Base-by-base conservation (phyloP, 805 yeast species). In the Candida fluviatilis region DNA sequence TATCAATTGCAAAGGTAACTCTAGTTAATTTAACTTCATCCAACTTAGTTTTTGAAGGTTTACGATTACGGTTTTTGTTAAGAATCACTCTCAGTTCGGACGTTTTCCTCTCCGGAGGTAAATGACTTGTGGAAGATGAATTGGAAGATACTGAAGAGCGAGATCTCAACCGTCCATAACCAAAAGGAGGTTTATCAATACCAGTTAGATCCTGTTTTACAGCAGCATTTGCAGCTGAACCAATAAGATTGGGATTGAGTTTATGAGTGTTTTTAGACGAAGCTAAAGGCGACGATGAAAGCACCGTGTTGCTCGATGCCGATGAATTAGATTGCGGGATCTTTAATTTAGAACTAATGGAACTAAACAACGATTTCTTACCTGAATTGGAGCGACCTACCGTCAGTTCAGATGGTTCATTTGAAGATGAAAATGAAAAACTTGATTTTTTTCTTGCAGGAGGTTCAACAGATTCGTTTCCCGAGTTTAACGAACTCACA, bases 1-100 rank as follows among this genome's bases (percentile, higher is more conserved):
- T 78, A 36, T 84, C 84, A 4, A 87, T 71, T 0, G 93, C 88
- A 59, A 90, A 90, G 0, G 79, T 73, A 4, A 88, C 95, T 43
- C 90, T 67, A 46, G 76, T 72, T 55, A 85, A 63, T 12, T 59
- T 55, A 4, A 62, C 49, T 5, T 45, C 47, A 55, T 67, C 50
- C 11, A 63, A 45, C 15, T 54, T 55, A 1, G 66, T 46, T 5
- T 69, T 71, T 15, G 60, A 39, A n/a, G 55, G 45, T 18, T 57
- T 54, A 40, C 66, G 57, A 41, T 62, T 60, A 8, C 70, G 67
- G 50, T 75, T 75, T 46, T 63, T 70, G 48, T 73, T 76, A 43
- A 71, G 52, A 4, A 70, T 58, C 15, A 69, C 59, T 29, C 77
- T 52, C 3, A 15, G 32, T 7, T 28, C 8, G 5, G 34, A 26